Base-by-base conservation (phyloP, 176 grass and related monocot genomes). In the Juncus inflexus region DNA sequence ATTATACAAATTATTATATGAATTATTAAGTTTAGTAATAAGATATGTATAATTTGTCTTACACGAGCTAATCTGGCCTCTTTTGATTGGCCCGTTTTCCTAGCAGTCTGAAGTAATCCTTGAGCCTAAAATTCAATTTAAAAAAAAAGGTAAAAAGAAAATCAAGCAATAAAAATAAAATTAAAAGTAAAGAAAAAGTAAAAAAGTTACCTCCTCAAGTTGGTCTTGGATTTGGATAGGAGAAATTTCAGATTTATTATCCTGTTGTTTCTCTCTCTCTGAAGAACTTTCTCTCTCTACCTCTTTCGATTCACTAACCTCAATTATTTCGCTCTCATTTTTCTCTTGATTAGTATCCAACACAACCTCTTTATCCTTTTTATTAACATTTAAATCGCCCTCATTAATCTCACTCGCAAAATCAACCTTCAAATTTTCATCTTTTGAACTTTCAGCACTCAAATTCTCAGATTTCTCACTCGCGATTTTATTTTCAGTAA, bases 11-110 rank as follows among this genome's bases (percentile, higher is more conserved):
- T 41, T 9, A 56, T 70, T 15, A 59, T 50, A 14, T 71, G 19
- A 77, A 4, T 53, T 19, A 81, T 69, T 16, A 79, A 9, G 45
- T 39, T 71, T 19, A 50, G 70, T 5, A 61, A 57, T 42, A 60
- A 61, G 10, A 11, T 35, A 6, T 9, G 43, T 47, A 63, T 69
- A 75, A 15, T 49, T 74, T 68, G 58, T 65, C 82, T 86, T 92
- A 99, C 94, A 82, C 88, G 75, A 66, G 94, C 94, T 86, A 99
- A 90, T 76, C 94, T 89, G 64, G 94, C 94, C 79, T 99, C 94
- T 83, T 99, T 92, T 78, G 94, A 92, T 49, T 99, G 94, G 4
- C 94, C 94, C 81, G 83, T 92, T 81, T 99, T 92, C 14, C 83
- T 82, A 54, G 88, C 88, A 38, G 67, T 92, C 69, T 92, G 91